Conservation (phyloP, 306 rosid genomes). For the Clitoria ternatea region DNA sequence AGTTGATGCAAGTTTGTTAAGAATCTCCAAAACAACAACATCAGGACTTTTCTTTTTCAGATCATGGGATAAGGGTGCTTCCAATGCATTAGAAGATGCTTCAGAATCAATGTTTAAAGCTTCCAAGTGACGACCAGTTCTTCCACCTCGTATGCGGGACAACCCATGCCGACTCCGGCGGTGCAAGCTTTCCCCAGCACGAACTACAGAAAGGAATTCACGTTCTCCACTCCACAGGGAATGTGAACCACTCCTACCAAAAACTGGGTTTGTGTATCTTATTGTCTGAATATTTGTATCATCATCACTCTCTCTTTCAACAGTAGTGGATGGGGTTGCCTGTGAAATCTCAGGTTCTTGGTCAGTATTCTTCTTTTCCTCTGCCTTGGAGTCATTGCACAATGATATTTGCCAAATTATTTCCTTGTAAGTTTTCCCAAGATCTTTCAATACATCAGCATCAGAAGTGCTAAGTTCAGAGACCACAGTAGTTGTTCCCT, state of each 20-base stretch:
- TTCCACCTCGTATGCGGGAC: conserved; percentile 87
- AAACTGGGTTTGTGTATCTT: conserved; percentile 84
- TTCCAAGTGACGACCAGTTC: conserved; percentile 78
- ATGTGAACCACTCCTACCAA: conserved; percentile 74
- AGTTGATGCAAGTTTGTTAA: conserved; percentile 80
- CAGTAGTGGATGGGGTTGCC: conserved; percentile 53
- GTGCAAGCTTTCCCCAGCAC: conserved; percentile 83
- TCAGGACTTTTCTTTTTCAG: conserved; percentile 94
- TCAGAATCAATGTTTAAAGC: conserved; percentile 76
- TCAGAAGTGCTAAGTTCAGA: conserved; percentile 81
- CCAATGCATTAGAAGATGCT: conserved; percentile 50
- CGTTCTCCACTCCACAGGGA: conserved; percentile 89
- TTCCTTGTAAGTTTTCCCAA: conserved; percentile 81
- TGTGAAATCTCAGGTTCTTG: conserved; percentile 71
- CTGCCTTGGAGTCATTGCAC: conserved; percentile 73
- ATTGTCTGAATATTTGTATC: conserved; percentile 74
- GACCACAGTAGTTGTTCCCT: conserved; percentile 80
- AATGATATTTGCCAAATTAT: conserved; percentile 88
- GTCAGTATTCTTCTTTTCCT: conserved; percentile 68
- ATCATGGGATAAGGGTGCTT: conserved; percentile 66
- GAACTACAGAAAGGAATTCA: conserved; percentile 87
- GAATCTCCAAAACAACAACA: conserved; percentile 69
- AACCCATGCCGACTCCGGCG: conserved; percentile 86
- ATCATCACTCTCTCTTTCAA: conserved; percentile 93
- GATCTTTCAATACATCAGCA: conserved; percentile 89